Base-by-base conservation (phyloP, 2,329 filamentous ascomycete species). In the Curvularia sp. region DNA sequence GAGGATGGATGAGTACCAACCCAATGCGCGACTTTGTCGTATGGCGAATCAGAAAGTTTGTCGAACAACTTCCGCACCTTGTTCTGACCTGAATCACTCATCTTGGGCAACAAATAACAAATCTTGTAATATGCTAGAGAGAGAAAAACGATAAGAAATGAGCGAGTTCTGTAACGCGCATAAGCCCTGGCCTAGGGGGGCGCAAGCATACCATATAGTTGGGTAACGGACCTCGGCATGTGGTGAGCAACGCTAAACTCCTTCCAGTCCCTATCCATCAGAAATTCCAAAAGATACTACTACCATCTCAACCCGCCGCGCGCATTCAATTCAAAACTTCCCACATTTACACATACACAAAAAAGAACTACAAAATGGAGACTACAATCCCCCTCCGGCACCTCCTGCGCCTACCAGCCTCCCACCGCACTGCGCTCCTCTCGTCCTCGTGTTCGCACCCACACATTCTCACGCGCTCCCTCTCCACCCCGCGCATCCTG, bases 401-500 rank as follows among this genome's bases (percentile, higher is more conserved):
- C 20, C 62, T 76, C 20, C 69, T 75, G 9, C 69, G 70, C 57
- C 53, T 62, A 22, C 71, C 72, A 15, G 55, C 66, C 24, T 18
- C 62, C 5, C 66, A 58, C 41, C 70, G 71, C 38, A 61, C 50
- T 49, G 58, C 70, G 50, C 42, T 69, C 35, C 33, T 62, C 30
- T 31, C 9, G 30, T 8, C 9, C 5, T 8, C 58, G 26, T 38
- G 60, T 24, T 22, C 57, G 41, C 62, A 69, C 47, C 66, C 72
- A 4, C 67, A 70, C 42, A 41, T 58, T 31, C 69, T 66, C 55
- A 58, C 71, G 2, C 68, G 68, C 26, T 66, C 59, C 60, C 52
- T 72, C 26, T 72, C 70, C 12, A 63, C 76, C 12, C 77, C 77
- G 1, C 75, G 75, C 43, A 67, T 79, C 24, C 59, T 73, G 1